Percentiles rank a stretch among this genome's conserved stretches.
These are phyloP conservation scores for Lobosporangium transversale DNA, from an alignment of 192 early-diverging fungal genomes.

Conservation along the genomic window DNA sequence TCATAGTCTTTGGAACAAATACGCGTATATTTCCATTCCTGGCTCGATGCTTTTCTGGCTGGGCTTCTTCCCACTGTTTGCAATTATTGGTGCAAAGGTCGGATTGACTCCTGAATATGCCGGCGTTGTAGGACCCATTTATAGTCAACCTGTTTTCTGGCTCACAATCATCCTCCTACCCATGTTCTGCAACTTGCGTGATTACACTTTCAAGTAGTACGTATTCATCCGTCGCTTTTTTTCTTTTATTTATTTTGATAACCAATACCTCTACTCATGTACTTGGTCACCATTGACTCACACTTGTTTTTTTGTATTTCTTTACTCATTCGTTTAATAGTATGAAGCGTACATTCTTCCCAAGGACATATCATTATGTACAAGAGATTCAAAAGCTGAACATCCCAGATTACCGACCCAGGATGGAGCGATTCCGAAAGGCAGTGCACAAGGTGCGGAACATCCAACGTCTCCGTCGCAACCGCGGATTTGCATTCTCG, in stretches of 20 bases:
- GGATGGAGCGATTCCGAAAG: conserved; percentile 98
- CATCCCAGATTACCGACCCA: conserved; percentile 96
- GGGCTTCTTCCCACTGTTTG: conserved; percentile 85
- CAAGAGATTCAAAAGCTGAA: conserved; percentile 99
- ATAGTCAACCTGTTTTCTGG: conserved; percentile 85
- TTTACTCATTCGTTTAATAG: conserved; percentile 51
- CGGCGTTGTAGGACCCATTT: conserved; percentile 74
- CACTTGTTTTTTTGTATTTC: background rate
- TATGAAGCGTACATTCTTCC: conserved; percentile 77
- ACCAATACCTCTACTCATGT: too few relatives aligned
- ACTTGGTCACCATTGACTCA: background rate
- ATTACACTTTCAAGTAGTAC: conserved; percentile 97
- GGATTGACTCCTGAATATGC: conserved; percentile 77
- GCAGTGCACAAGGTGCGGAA: conserved; percentile 97
- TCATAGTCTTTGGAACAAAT: conserved; percentile 96
- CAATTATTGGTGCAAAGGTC: conserved; percentile 75
- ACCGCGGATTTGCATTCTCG: conserved; percentile 96
- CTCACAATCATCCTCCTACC: conserved; percentile 88
- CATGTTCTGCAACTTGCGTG: conserved; percentile 82
- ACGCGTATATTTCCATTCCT: conserved; percentile 89
- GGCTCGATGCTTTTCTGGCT: conserved; percentile 94
- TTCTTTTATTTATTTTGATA: background rate
- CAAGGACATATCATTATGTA: conserved; percentile 92
- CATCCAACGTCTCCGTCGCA: conserved; percentile 92
- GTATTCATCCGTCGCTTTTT: conserved; percentile 23